Base-by-base conservation (phyloP, 176 grass and related monocot genomes). In the Triticum turgidum region DNA sequence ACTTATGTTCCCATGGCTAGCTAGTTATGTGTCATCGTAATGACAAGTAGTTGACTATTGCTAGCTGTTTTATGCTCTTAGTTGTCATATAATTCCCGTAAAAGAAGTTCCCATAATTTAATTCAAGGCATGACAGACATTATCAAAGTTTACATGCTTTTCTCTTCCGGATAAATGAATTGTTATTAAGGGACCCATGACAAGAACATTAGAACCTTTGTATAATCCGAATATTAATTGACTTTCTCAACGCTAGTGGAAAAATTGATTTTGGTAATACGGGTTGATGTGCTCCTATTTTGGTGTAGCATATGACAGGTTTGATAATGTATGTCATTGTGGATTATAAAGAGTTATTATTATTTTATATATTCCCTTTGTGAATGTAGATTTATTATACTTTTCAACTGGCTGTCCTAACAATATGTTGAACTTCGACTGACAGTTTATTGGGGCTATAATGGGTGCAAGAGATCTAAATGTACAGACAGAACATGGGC, bases 381-480 rank as follows among this genome's bases (percentile, higher is more conserved):
- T 78, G 68, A 88, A 61, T 70, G 25, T 61, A 7, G 25, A 27
- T 90, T 61, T 70, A 22, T 58, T 86, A n/a, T 78, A 73, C 54
- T 76, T 56, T 7, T 79, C 41, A 39, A 72, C 12, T 82, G 66
- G 33, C 6, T 81, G 72, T 67, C 76, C 79, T 93, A 87, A 92
- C 74, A 67, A 34, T 80, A 66, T 39, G 56, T 76, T 89, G 49
- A 76, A 84, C 47, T 74, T 69, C 56, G 32, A 75, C 44, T 86
- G 27, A 38, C 90, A 99, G 97, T 99, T 99, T 83, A 94, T 97
- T 61, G 97, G 97, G 65, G 97, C 97, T 83, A 88, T 93, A 84
- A 97, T 97, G 91, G 97, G 97, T 65, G 92, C 92, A 78, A 89
- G 90, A 78, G 94, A 99, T 92, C 76, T 99, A 81, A 99, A 90